These are phyloP conservation scores for Liquidambar formosana DNA, from an alignment of 164 flowering plant genomes.

Conservation along the genomic window DNA sequence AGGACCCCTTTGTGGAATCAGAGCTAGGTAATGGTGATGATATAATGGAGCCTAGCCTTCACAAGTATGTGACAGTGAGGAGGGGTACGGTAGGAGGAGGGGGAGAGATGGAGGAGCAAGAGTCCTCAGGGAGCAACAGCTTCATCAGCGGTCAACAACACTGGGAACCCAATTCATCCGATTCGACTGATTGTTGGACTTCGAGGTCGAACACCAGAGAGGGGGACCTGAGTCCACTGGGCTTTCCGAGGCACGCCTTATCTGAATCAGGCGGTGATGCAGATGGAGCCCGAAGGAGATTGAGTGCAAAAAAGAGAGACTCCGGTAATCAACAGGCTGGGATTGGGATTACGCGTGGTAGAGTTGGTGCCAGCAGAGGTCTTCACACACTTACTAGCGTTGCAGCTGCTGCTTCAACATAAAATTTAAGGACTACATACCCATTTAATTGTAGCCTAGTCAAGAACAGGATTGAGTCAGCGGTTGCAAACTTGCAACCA, in stretches of 20 bases:
- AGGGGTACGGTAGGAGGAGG: constrained; percentile 37
- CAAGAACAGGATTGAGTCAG: no score
- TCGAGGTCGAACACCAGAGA: constrained; percentile 38
- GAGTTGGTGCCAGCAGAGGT: no score
- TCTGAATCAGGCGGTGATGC: constrained; percentile 7
- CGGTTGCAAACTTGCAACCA: no score
- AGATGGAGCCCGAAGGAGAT: constrained; percentile 3
- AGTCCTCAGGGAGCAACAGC: constrained; percentile 90
- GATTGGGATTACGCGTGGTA: constrained; percentile 34
- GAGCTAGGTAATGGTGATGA: constrained; percentile 50
- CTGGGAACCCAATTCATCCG: constrained; percentile 82
- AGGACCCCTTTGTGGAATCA: constrained; percentile 66
- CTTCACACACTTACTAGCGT: constrained; percentile 16
- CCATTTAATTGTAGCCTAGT: no score
- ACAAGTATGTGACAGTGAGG: constrained; percentile 83
- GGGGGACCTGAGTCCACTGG: constrained; percentile 23
- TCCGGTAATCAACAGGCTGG: constrained; percentile 18
- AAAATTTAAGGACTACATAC: not conserved
- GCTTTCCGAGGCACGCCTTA: constrained; percentile 16
- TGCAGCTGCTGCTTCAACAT: constrained; percentile 30
- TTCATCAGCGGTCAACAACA: constrained; percentile 38
- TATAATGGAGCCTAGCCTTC: constrained; percentile 76
- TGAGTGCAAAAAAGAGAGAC: constrained; percentile 26
- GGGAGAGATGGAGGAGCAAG: constrained; percentile 59
- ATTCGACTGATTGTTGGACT: constrained; percentile 66